These are phyloP conservation scores for Cyanidiococcus yangmingshanensis DNA, from an alignment of 23 red algal species.

Conservation along the genomic window DNA sequence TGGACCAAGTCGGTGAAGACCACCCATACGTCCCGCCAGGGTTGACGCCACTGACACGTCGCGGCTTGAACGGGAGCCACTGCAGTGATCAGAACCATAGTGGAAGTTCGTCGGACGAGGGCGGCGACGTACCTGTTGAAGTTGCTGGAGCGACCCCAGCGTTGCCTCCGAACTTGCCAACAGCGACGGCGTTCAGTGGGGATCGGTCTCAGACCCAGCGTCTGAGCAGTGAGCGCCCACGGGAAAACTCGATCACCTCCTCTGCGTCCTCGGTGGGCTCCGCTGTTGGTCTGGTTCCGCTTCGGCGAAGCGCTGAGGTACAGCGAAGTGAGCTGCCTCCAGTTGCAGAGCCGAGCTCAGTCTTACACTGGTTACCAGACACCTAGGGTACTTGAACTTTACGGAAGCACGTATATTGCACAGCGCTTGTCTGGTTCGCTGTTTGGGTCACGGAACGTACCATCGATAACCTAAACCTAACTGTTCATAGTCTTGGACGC, in stretches of 20 bases:
- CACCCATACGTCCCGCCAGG: constrained; percentile 27
- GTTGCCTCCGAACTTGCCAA: no score
- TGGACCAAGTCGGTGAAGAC: constrained; percentile 24
- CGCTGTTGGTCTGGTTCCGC: neutral
- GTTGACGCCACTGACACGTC: neutral
- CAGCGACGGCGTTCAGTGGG: neutral
- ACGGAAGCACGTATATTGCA: no score
- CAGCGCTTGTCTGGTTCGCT: no score
- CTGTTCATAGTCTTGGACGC: no score
- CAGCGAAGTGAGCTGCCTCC: neutral
- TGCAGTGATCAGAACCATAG: neutral
- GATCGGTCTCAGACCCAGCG: neutral
- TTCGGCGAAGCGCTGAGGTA: neutral
- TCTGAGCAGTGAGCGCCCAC: neutral
- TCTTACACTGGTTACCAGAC: neutral
- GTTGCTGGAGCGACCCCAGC: neutral
- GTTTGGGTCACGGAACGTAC: no score
- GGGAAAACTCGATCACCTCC: neutral
- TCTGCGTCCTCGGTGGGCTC: neutral
- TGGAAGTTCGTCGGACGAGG: neutral
- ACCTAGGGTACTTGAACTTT: no score
- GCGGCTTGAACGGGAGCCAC: neutral
- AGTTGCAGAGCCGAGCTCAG: neutral
- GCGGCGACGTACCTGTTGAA: neutral
- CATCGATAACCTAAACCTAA: no score